phyloP scores from a whole-genome alignment of 441 rosid species.

The Eruca vesicaria region DNA sequence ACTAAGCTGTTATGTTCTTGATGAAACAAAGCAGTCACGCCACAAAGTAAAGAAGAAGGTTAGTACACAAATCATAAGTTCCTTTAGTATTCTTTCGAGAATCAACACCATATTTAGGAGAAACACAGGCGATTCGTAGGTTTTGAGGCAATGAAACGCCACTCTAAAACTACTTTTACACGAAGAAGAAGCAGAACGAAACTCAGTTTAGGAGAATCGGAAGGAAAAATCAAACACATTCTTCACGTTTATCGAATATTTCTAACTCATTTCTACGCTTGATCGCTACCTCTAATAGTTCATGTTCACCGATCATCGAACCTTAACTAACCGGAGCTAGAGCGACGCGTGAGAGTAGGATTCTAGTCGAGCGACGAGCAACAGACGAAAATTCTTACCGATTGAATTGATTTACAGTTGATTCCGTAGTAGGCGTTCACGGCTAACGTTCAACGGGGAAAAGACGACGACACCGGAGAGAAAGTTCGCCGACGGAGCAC shows the following conservation, averaged over 20 bases:
- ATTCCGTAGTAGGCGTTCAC: background rate
- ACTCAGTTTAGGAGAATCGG: background rate
- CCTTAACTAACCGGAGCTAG: background rate
- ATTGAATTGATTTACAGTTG: background rate
- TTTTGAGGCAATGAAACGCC: background rate
- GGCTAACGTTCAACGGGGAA: no score
- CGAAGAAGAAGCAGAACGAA: background rate
- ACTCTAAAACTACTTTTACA: background rate
- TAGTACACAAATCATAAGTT: no score
- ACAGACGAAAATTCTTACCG: conserved; percentile 1
- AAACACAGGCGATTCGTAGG: background rate
- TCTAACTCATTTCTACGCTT: background rate
- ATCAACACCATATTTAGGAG: background rate
- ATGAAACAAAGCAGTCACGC: conserved; percentile 4
- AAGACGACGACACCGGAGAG: conserved; percentile 26
- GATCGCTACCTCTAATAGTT: background rate
- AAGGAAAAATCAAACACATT: background rate
- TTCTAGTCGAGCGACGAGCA: conserved; percentile 9
- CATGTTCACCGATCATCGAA: background rate
- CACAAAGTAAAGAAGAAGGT: background rate
- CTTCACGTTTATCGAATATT: background rate
- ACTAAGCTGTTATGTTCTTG: background rate
- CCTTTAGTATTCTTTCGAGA: no score
- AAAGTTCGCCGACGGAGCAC: conserved; percentile 12
- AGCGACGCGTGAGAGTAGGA: conserved; percentile 12